Conservation (phyloP, 2,329 filamentous ascomycete genomes). For the Fonsecaea nubica region DNA sequence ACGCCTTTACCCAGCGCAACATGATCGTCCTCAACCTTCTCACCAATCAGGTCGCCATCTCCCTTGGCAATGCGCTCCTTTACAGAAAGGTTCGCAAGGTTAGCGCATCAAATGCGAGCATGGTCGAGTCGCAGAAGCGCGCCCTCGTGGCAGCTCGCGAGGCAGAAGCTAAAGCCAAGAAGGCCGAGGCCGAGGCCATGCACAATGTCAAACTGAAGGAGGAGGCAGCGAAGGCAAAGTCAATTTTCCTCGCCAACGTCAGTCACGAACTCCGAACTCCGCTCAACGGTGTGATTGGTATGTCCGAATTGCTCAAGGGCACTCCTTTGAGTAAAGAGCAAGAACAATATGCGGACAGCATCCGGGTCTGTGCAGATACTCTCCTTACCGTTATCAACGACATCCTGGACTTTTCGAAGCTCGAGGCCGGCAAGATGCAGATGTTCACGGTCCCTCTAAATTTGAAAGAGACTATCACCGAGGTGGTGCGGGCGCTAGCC, state of each 20-base stretch:
- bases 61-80: slow-evolving; percentile 67
- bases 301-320: slow-evolving; percentile 50
- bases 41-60: slow-evolving; percentile 70
- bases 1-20: slow-evolving; percentile 68
- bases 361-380: slow-evolving; percentile 52
- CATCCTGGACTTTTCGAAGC: slow-evolving; percentile 58
- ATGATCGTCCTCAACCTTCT: slow-evolving; percentile 61
- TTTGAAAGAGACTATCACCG: slow-evolving; percentile 70
- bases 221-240: slow-evolving; percentile 65
- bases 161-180: slow-evolving; percentile 69
- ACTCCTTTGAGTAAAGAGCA: slow-evolving; percentile 51
- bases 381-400: slow-evolving; percentile 55
- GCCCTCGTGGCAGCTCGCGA: slow-evolving; percentile 67
- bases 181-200: slow-evolving; percentile 68
- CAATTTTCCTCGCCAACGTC: slow-evolving; percentile 55
- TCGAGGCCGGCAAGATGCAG: slow-evolving; percentile 62
- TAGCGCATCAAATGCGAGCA: slow-evolving; percentile 67
- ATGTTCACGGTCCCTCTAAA: slow-evolving; percentile 84
- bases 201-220: slow-evolving; percentile 71
- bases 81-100: slow-evolving; percentile 68
- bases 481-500: slow-evolving; percentile 67
- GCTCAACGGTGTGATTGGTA: slow-evolving; percentile 52
- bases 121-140: slow-evolving; percentile 70
- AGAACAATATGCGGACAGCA: slow-evolving; percentile 49
- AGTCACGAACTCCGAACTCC: slow-evolving; percentile 54